These are phyloP conservation scores for Trichothecium roseum DNA, from an alignment of 2,329 filamentous ascomycete genomes.

Conservation along the genomic window DNA sequence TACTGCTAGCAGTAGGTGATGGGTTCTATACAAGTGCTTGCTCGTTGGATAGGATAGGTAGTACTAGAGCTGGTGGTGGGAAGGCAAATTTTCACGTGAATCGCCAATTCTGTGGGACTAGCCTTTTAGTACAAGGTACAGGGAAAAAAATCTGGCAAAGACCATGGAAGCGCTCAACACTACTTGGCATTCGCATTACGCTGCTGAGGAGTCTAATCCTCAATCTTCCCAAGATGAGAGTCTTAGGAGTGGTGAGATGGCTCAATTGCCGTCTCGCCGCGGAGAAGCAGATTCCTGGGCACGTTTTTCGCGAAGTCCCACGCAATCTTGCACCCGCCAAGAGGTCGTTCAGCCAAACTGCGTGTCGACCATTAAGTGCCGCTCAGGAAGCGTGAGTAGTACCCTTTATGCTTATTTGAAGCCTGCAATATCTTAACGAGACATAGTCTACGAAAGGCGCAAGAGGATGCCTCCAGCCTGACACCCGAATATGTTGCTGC, in stretches of 20 bases:
- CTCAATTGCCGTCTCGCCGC: constrained; percentile 26
- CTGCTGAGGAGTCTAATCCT: not conserved
- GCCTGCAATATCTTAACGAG: constrained; percentile 1
- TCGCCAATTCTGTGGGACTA: too few relatives aligned
- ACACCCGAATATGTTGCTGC: constrained; percentile 56
- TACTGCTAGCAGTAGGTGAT: too few relatives aligned
- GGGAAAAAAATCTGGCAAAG: constrained; percentile 1
- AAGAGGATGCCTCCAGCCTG: constrained; percentile 40
- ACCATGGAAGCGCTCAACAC: not conserved
- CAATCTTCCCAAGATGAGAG: constrained; percentile 23
- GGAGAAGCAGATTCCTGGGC: constrained; percentile 16
- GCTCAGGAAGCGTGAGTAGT: constrained; percentile 30
- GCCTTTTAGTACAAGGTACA: not conserved
- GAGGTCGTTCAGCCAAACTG: constrained; percentile 23
- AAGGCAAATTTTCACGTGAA: too few relatives aligned
- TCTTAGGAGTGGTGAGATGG: constrained; percentile 27
- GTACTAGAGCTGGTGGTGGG: too few relatives aligned
- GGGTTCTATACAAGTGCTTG: too few relatives aligned
- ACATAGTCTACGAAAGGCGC: constrained; percentile 37
- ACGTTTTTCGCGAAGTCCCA: constrained; percentile 15
- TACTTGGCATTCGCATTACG: not conserved
- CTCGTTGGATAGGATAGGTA: too few relatives aligned
- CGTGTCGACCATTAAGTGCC: constrained; percentile 16
- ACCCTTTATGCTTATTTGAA: not conserved
- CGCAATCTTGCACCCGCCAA: constrained; percentile 11